Base-by-base conservation (phyloP, 2,329 filamentous ascomycete species). In the Talaromyces sp. region DNA sequence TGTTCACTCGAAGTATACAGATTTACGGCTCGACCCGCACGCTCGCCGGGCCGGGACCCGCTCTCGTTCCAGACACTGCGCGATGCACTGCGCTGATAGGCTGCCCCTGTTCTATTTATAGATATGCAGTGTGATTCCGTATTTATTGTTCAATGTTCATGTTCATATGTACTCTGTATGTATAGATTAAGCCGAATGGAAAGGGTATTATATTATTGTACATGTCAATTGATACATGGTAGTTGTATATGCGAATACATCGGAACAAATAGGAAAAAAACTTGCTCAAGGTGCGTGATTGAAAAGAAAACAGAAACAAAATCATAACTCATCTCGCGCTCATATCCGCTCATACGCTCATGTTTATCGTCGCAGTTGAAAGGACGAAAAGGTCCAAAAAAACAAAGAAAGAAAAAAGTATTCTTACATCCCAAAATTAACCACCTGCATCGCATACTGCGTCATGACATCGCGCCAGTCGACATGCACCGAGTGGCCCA, bases 381-480 rank as follows among this genome's bases (percentile, higher is more conserved):
- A 57, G n/a, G 3, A 47, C 2, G 3, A 30, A 36, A 44, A 59
- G 19, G 49, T 28, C 27, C 15, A 60, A 64, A 64, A 57, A 55
- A 51, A 55, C n/a, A 17, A 19, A 47, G 33, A 32, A 54, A 54
- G 2, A n/a, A 53, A 28, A 53, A 59, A 47, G 25, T 58, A 60
- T 54, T 63, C 69, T 78, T 67, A 82, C 65, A 83, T 72, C 28
- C 81, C 80, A 72, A 82, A 83, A 68, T 81, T 82, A 3, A 84
- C 80, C 59, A 84, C 73, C 57, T 76, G 74, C 65, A 82, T 65
- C 6, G 78, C 77, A 60, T 75, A 73, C 60, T 78, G 74, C 52
- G 73, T 71, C 69, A 83, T 78, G 19, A 84, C 66, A 28, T 77
- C 73, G 27, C 80, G 67, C 82, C 83, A 85, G 63, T 82, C 79